Conservation (phyloP, 345 rosid genomes). For the Pugionium cornutum region DNA sequence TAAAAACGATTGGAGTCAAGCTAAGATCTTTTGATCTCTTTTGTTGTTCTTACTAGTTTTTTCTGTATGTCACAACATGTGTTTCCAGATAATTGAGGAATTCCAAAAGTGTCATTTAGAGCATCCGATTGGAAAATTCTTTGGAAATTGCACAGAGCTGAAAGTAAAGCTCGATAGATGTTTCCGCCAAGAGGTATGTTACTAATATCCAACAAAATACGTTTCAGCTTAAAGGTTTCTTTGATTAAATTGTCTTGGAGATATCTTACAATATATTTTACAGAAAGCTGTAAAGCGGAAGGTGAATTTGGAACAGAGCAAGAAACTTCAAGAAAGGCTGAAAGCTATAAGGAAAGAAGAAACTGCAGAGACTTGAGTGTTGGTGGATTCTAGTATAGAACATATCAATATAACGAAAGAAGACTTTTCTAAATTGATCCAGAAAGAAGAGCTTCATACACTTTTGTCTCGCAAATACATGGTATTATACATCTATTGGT, state of each 20-base stretch:
- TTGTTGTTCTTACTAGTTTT: background rate
- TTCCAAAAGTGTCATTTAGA: constrained; percentile 87
- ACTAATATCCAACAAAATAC: background rate
- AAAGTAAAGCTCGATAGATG: constrained; percentile 83
- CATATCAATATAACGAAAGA: background rate
- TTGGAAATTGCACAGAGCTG: constrained; percentile 82
- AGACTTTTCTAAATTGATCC: background rate
- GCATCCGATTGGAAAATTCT: constrained; percentile 81
- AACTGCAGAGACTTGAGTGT: constrained; percentile 41
- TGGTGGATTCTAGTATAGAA: constrained; percentile 5
- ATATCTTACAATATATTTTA: background rate
- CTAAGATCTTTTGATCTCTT: background rate
- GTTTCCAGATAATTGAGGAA: constrained; percentile 72
- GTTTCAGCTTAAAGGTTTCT: constrained; percentile 2
- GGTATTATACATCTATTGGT: no score
- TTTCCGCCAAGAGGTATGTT: constrained; percentile 75
- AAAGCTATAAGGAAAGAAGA: constrained; percentile 55
- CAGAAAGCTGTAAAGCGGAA: constrained; percentile 92
- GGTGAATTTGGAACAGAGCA: constrained; percentile 70
- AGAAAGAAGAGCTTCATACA: background rate
- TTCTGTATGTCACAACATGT: constrained; percentile 3
- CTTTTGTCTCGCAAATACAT: background rate
- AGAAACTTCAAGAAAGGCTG: constrained; percentile 55
- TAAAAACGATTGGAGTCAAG: background rate
- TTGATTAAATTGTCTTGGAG: constrained; percentile 15